Base-by-base conservation (phyloP, 129 eudicot genomes). In the Flaveria ramosissima region DNA sequence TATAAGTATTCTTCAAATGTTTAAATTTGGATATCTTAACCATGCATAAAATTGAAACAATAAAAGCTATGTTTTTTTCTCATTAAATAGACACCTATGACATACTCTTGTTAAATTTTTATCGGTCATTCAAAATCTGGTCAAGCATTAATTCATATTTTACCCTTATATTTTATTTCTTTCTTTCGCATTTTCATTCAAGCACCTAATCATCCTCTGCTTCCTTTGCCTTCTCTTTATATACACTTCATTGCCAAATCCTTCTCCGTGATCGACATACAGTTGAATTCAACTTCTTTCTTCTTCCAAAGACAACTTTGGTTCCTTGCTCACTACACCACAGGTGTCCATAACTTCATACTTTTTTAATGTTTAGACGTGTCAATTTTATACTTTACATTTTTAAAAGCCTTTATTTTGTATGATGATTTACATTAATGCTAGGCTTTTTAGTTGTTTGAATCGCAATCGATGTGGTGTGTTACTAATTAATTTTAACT, bases 261-360 rank as follows among this genome's bases (percentile, higher is more conserved):
- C 52, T n/a, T 43, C 19, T 60, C 39, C 60, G 41, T 41, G 68
- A 56, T 73, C 24, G 7, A 3, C 39, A 5, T 32, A 32, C 0
- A 80, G 63, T 45, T 57, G 61, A 48, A 21, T 47, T 4, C 73
- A 62, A 72, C 72, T 55, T 27, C 51, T 63, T n/a, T 62, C 55
- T 20, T 80, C 83, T 55, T 51, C 78, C 60, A 48, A 59, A 52
- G 62, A 72, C 79, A 62, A 80, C 60, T 65, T 68, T 3, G 73
- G 73, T 57, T 65, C 79, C 4, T 48, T 80, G 64, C 15, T 30
- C 74, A 56, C 83, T 71, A 46, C 79, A 21, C 67, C 23, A 16
- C 83, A 80, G 79, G 83, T 80, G 59, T 6, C 17, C 61, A 27
- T 36, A 72, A 55, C 12, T 53, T 53, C 21, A 51, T 19, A 3